These are phyloP conservation scores for Isatis tinctoria DNA, from an alignment of 345 rosid genomes.

Conservation along the genomic window DNA sequence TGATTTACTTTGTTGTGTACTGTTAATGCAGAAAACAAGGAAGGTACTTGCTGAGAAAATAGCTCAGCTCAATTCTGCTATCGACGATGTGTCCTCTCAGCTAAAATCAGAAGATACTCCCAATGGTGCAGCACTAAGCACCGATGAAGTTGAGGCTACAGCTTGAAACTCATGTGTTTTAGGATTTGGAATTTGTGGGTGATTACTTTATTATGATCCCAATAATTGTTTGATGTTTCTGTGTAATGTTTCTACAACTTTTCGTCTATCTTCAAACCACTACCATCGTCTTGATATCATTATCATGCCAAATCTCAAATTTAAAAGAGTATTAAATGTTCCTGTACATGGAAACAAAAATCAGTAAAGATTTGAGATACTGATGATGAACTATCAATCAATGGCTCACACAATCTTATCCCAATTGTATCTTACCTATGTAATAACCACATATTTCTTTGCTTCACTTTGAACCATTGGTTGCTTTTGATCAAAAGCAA, in stretches of 20 bases:
- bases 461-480: conserved; percentile 42
- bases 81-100: conserved; percentile 78
- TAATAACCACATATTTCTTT: conserved; percentile 56
- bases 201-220: not conserved
- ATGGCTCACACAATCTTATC: conserved; percentile 49
- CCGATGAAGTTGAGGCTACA: conserved; percentile 65
- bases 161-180: conserved; percentile 30
- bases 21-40: conserved; percentile 62
- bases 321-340: not conserved
- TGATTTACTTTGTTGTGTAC: not conserved
- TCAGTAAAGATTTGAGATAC: not conserved
- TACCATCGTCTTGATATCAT: not conserved
- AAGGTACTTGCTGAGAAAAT: conserved; percentile 76
- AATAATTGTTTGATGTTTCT: conserved; percentile 21
- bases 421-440: conserved; percentile 22
- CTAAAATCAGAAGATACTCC: conserved; percentile 62
- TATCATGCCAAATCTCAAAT: not conserved
- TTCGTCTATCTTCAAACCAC: not conserved
- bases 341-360: not conserved
- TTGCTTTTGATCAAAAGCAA: conserved; percentile 3
- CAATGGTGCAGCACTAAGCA: conserved; percentile 47
- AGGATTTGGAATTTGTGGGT: not conserved
- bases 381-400: not conserved
- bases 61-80: conserved; percentile 80
- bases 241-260: conserved; percentile 24